Evolutionary conservation across 192 early-diverging fungal species (phyloP).

Genomic region (Powellomyces hirtus): DNA sequence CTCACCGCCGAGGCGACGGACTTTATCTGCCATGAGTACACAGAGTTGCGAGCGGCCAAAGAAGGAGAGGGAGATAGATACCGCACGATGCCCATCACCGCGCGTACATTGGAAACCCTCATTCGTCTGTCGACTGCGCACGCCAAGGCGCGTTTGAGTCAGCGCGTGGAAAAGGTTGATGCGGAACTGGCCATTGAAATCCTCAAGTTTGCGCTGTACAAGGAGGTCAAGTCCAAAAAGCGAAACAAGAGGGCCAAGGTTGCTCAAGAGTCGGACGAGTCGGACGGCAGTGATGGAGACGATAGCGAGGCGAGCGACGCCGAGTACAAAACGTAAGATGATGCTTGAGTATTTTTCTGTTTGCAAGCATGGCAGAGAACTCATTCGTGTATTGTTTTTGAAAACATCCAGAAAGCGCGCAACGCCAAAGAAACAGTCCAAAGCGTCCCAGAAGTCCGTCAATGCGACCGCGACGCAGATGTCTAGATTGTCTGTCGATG

Average conservation of each 20-base stretch:
- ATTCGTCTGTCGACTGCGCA: conserved; percentile 96
- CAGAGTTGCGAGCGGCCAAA: conserved; percentile 77
- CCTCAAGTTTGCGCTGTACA: conserved; percentile 87
- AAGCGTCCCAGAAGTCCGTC: background rate
- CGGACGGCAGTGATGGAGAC: conserved; percentile 13
- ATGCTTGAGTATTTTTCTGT: background rate
- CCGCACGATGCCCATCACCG: conserved; percentile 92
- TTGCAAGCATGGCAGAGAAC: too few relatives aligned
- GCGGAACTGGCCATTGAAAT: conserved; percentile 80
- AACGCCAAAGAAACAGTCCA: background rate
- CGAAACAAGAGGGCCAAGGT: conserved; percentile 24
- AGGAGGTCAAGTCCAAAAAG: conserved; percentile 69
- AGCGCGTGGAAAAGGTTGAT: conserved; percentile 77
- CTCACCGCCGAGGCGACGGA: conserved; percentile 82
- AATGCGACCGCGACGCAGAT: background rate
- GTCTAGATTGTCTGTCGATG: background rate
- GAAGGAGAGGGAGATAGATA: conserved; percentile 65
- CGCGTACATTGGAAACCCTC: conserved; percentile 97
- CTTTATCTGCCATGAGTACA: conserved; percentile 76
- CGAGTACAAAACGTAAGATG: conserved; percentile 3
- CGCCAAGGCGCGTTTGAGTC: conserved; percentile 87
- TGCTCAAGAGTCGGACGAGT: conserved; percentile 13
- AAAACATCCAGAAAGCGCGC: background rate
- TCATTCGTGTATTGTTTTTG: background rate
- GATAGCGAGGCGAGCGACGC: background rate